phyloP scores from a whole-genome alignment of 345 rosid species.

The Isatis tinctoria region DNA sequence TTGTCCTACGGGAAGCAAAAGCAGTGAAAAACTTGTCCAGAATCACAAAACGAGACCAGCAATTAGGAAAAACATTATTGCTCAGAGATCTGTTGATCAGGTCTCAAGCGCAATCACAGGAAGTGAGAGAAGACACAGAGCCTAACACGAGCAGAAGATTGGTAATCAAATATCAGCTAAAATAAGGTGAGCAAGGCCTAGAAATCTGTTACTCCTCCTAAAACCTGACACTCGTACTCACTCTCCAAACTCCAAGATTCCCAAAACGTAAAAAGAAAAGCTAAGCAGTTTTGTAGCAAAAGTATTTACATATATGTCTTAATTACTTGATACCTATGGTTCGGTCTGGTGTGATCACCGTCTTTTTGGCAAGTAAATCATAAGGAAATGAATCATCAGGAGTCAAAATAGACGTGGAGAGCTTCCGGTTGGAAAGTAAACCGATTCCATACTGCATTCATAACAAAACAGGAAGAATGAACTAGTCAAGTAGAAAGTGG shows the following conservation, averaged over 20 bases:
- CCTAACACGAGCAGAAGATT: background rate
- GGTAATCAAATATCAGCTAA: background rate
- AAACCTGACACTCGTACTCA: background rate
- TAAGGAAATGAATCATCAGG: constrained; percentile 57
- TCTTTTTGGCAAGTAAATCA: constrained; percentile 51
- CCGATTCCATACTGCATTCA: constrained; percentile 40
- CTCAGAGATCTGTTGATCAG: background rate
- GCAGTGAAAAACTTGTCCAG: background rate
- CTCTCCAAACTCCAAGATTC: too few relatives aligned
- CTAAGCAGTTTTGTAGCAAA: background rate
- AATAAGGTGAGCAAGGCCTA: too few relatives aligned
- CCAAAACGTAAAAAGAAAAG: too few relatives aligned
- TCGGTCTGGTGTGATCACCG: constrained; percentile 44
- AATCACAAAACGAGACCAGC: background rate
- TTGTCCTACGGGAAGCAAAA: constrained; percentile 42
- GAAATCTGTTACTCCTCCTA: background rate
- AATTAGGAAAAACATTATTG: background rate
- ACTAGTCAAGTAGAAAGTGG: background rate
- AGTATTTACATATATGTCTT: background rate
- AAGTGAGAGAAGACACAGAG: background rate
- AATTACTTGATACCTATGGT: constrained; percentile 45
- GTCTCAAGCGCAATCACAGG: background rate
- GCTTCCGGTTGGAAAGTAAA: constrained; percentile 39
- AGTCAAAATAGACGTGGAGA: constrained; percentile 53
- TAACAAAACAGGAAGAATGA: background rate